Conservation (phyloP, 495 filamentous ascomycete genomes). For the Tuber brumale region DNA sequence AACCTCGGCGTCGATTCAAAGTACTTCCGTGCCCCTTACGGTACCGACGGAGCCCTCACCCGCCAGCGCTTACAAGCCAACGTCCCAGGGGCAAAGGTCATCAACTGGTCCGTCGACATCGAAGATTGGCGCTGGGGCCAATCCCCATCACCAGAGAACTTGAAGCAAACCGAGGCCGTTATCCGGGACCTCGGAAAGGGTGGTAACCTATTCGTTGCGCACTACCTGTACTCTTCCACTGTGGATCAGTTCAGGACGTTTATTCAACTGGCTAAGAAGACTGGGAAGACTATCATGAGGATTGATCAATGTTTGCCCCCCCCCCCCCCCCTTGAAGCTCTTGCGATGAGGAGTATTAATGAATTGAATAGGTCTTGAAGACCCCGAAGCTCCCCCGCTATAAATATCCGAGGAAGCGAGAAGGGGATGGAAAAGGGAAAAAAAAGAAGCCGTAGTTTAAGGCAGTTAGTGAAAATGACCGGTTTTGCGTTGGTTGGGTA, state of each 20-base stretch:
- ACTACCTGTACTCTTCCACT: slow-evolving; percentile 63
- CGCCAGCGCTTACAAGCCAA: slow-evolving; percentile 55
- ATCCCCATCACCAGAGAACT: slow-evolving; percentile 51
- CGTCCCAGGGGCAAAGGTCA: slow-evolving; percentile 46
- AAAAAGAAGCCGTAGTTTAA: not conserved
- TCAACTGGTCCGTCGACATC: slow-evolving; percentile 71
- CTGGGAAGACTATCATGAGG: slow-evolving; percentile 64
- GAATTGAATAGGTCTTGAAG: slow-evolving; percentile 48
- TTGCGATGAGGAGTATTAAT: not conserved
- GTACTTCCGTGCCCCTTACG: slow-evolving; percentile 62
- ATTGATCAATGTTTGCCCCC: slow-evolving; percentile 60
- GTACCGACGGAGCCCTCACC: slow-evolving; percentile 66
- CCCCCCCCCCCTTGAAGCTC: not conserved
- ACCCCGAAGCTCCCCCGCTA: slow-evolving; percentile 59
- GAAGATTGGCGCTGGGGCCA: slow-evolving; percentile 71
- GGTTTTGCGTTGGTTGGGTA: not conserved
- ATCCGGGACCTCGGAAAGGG: slow-evolving; percentile 57
- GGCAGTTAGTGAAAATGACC: not conserved
- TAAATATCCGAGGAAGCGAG: slow-evolving; percentile 12
- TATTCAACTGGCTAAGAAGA: slow-evolving; percentile 59
- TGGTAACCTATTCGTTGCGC: slow-evolving; percentile 70
- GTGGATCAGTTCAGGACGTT: slow-evolving; percentile 61
- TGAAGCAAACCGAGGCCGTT: slow-evolving; percentile 62
- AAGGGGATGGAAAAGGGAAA: no score
- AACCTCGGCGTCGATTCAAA: slow-evolving; percentile 18